Base-by-base conservation (phyloP, 2,329 filamentous ascomycete species). In the Neofusicoccum laricinum region DNA sequence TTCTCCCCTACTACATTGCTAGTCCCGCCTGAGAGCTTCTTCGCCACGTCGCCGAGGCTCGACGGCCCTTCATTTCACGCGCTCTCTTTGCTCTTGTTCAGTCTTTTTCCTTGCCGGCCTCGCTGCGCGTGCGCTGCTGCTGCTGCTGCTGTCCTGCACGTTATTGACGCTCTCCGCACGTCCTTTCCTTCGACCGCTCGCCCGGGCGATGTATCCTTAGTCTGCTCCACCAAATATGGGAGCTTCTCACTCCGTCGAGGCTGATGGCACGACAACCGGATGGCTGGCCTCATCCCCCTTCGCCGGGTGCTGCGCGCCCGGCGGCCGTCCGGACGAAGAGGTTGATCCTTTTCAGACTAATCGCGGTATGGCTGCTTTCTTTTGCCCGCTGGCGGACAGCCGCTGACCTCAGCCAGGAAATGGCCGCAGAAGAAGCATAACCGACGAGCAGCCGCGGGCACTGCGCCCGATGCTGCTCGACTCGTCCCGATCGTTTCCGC, bases 381-480 rank as follows among this genome's bases (percentile, higher is more conserved):
- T 12, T 43, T 12, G 6, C 21, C 21, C 11, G n/a, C 17, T 30
- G 14, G 3, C 25, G 40, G 11, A 25, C 7, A 25, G 36, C 5
- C 14, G 19, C 59, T 63, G 48, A 63, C 48, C n/a, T 14, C 7
- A 4, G 4, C 15, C 48, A 63, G 59, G 59, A 45, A 53, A 63
- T 38, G 46, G 38, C 25, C 48, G 49, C 15, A 63, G 45, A 21
- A 25, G 48, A 21, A 63, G 48, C 46, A 51, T 63, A 14, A 73
- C 72, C 67, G 75, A 75, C 62, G 71, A 76, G 53, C 75, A 77
- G 67, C 74, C 59, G n/a, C 59, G 59, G 36, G 51, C 59, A 19
- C 48, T 71, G 38, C 69, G 61, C 5, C 49, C 43, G 14, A n/a
- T 64, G 30, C 50, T 53, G 21, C 49, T 55, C n/a, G 57, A 61